phyloP scores from a whole-genome alignment of 2,329 filamentous ascomycete species.

The Simplicillium sp. region DNA sequence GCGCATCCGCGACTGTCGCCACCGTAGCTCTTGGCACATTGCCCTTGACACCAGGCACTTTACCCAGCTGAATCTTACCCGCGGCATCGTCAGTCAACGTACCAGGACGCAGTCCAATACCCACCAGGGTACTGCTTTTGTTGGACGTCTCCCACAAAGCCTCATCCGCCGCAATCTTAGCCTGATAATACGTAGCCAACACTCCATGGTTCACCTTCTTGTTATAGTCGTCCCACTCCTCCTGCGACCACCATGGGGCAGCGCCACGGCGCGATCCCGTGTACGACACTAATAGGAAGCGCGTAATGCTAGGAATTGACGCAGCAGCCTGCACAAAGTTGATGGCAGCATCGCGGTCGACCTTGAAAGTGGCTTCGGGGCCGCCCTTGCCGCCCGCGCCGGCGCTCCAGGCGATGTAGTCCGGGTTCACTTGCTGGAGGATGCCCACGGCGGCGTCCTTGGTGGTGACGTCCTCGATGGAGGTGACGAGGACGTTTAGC shows the following conservation, averaged over 20 bases:
- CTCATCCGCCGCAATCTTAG: conserved; percentile 53
- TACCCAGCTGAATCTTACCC: conserved; percentile 37
- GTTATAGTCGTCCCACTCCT: conserved; percentile 37
- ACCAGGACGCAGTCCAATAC: conserved; percentile 45
- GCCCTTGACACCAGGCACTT: conserved; percentile 26
- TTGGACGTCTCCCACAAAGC: conserved; percentile 38
- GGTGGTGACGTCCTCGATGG: conserved; percentile 60
- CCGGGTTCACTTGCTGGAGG: conserved; percentile 48
- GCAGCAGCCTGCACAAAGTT: conserved; percentile 53
- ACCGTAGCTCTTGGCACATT: conserved; percentile 48
- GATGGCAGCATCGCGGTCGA: conserved; percentile 55
- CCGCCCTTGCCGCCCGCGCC: conserved; percentile 54
- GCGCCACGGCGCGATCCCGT: conserved; percentile 39
- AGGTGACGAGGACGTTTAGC: conserved; percentile 60
- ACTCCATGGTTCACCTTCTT: conserved; percentile 24
- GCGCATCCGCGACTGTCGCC: conserved; percentile 44
- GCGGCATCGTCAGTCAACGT: conserved; percentile 38
- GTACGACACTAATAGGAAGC: conserved; percentile 58
- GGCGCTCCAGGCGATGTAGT: conserved; percentile 62
- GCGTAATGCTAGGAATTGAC: conserved; percentile 40
- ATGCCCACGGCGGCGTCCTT: conserved; percentile 53
- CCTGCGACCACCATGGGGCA: conserved; percentile 47
- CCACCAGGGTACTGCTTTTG: conserved; percentile 31
- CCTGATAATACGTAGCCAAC: conserved; percentile 46
- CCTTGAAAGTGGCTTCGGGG: conserved; percentile 41